Evolutionary conservation across 768 basidiomycete species (phyloP), one percentile per base, ranked within the genome.

Genomic region (Leucogyrophana mollusca): DNA sequence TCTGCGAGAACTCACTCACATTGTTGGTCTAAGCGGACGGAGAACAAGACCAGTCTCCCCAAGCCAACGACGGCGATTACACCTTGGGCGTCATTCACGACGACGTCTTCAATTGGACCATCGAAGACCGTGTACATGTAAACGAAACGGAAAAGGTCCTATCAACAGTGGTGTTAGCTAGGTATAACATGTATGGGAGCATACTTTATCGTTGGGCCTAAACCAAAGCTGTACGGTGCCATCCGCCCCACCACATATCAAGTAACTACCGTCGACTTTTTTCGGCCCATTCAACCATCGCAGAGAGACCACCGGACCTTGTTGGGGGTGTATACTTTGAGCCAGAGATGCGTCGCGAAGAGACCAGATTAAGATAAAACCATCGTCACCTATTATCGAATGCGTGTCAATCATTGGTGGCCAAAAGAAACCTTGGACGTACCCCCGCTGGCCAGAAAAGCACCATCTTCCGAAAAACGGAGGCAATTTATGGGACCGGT

Each of bases 111-210:
- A 23, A 46, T 46, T 9, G 35, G 25, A 38, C 30, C 23, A 38
- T 46, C 45, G 32, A 37, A 30, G n/a, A 46, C 25, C 6, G 45
- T 46, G 5, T 25, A 18, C 45, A 46, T 37, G 18, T 23, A 20
- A 14, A 34, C 17, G 16, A 22, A 35, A n/a, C 35, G 23, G 24
- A 44, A 44, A 16, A 33, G n/a, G 18, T 20, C 43, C 43, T 44
- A 21, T 4, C 11, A 24, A 18, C n/a, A 35, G 11, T 34, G 17
- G 14, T 3, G 11, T 34, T n/a, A 33, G 9, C 4, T n/a, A n/a
- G n/a, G 30, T 20, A 9, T 9, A 34, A 27, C 11, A 43, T 8
- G 22, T n/a, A 32, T 17, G n/a, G 27, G 33, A 4, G 17, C 27
- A 34, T 35, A 44, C 43, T 18, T 17, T 9, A n/a, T 10, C 18